Evolutionary conservation across 768 basidiomycete species (phyloP), one percentile per base, ranked within the genome.

Genomic region (Piloderma croceum): DNA sequence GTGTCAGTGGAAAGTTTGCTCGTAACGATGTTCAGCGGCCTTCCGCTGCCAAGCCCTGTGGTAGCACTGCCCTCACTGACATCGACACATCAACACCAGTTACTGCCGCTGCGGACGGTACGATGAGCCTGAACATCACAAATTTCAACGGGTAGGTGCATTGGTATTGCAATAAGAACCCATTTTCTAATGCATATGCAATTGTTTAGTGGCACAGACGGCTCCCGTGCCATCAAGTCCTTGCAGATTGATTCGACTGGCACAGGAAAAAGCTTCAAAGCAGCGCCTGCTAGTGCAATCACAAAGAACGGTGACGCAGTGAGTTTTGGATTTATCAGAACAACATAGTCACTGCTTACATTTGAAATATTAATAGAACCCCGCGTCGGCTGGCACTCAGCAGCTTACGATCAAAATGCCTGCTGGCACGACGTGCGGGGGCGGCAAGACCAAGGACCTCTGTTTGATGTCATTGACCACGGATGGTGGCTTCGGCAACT

Each of bases 401-500:
- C 52, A 59, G 42, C 52, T 79, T 36, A 56, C 57, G 0, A 74
- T 68, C 33, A 45, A 62, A 40, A 61, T 80, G 21, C 75, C 77
- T 3, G 56, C 69, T 17, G 68, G 67, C 17, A 74, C 70, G 4
- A 67, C 55, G 39, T 79, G 77, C 54, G 63, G 69, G 10, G 77
- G 77, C 40, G 77, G 77, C 25, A 23, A 55, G 1, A 42, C 57
- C 5, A 56, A 60, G 2, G 63, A 74, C 53, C 61, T 64, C 20
- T 80, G 77, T 55, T 60, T 80, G 41, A 72, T 67, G 59, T 68
- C 71, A 21, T 71, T 78, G 49, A 65, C 57, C 31, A 71, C 73
- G 15, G 55, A 69, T 15, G 67, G 63, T 18, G 70, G 72, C 21
- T 77, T 76, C 54, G 76, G 76, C 39, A 77, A 74, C 53, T 79